A percentile compares a stretch with the other conserved stretches of the same genome.
phyloP scores from a whole-genome alignment of 257 asterid species.

The Salvia splendens region DNA sequence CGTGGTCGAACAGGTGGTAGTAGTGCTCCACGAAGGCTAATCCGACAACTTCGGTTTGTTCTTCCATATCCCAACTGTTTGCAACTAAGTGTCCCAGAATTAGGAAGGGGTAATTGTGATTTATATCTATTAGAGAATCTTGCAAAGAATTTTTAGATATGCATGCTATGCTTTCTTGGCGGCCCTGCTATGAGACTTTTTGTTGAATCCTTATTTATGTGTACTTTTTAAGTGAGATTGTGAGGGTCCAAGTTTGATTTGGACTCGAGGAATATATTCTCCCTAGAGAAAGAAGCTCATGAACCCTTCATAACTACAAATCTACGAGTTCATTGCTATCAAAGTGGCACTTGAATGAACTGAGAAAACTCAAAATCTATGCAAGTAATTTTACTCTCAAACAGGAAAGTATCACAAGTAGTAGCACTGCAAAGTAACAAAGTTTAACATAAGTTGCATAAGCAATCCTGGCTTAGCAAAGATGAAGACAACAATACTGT shows the following conservation, averaged over 20 bases:
- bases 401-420: neutral
- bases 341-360: neutral
- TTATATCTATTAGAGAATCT: constrained; percentile 34
- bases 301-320: neutral
- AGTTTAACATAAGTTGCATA: neutral
- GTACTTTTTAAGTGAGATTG: neutral
- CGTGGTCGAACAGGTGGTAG: constrained; percentile 46
- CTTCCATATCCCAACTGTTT: constrained; percentile 38
- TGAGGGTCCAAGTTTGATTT: neutral
- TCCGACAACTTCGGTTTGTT: constrained; percentile 45
- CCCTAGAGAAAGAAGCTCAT: constrained; percentile 4
- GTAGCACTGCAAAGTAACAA: neutral
- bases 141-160: constrained; percentile 35
- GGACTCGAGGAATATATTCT: constrained; percentile 5
- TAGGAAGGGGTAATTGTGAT: neutral
- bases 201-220: neutral
- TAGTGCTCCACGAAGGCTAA: constrained; percentile 58
- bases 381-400: neutral
- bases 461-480: neutral
- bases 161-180: neutral
- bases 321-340: neutral
- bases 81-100: neutral
- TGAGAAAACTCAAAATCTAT: neutral
- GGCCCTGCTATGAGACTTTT: too few species aligned
- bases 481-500: neutral